A percentile compares a stretch with the other conserved stretches of the same genome.
phyloP scores from a whole-genome alignment of 768 basidiomycete genomes.

The Tulasnella sp. region DNA sequence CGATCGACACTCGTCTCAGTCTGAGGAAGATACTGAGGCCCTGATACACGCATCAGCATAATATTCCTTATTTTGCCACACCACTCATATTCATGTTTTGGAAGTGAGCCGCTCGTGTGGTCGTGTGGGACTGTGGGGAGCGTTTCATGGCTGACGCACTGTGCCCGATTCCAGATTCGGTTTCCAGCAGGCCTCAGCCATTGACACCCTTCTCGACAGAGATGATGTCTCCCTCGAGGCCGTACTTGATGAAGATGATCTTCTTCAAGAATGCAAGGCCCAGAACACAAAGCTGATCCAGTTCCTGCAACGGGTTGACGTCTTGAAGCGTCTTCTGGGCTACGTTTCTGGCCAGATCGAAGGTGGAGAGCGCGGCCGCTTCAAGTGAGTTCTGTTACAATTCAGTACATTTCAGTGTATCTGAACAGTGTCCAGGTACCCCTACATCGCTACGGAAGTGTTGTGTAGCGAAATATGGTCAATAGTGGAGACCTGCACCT shows the following conservation, averaged over 20 bases:
- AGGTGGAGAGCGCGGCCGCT: constrained; percentile 72
- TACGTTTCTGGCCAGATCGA: constrained; percentile 90
- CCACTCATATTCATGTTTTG: constrained; percentile 27
- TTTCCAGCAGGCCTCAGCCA: constrained; percentile 84
- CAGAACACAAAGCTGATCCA: constrained; percentile 89
- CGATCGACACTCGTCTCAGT: neutral
- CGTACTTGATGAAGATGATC: constrained; percentile 90
- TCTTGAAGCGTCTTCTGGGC: constrained; percentile 75
- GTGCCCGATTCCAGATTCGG: constrained; percentile 66
- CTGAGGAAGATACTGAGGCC: neutral
- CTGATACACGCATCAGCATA: neutral
- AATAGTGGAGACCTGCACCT: constrained; percentile 86
- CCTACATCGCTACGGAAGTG: constrained; percentile 91
- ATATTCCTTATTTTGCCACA: neutral
- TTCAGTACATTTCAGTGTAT: neutral
- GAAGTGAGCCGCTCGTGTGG: constrained; percentile 28
- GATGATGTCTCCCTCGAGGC: constrained; percentile 88
- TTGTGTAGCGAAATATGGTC: constrained; percentile 96
- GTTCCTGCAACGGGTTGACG: constrained; percentile 81
- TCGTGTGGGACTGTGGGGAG: neutral
- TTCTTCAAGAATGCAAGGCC: constrained; percentile 92
- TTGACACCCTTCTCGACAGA: constrained; percentile 89
- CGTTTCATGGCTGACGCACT: neutral
- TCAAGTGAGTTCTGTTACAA: constrained; percentile 64
- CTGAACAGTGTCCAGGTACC: constrained; percentile 63